These are phyloP conservation scores for Backusella sp. DNA, from an alignment of 192 early-diverging fungal genomes.

Conservation along the genomic window DNA sequence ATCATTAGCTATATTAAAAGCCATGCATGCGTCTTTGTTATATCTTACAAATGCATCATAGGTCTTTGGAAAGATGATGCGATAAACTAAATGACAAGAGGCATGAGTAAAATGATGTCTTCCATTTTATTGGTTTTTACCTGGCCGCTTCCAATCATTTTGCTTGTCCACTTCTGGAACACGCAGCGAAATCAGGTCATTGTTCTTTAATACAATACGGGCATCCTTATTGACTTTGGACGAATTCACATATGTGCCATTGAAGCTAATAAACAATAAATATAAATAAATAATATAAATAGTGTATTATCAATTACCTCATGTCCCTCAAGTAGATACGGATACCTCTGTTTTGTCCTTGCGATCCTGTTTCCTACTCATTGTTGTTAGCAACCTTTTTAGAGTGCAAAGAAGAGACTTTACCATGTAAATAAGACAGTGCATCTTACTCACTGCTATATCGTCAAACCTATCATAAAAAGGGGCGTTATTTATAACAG, in stretches of 20 bases:
- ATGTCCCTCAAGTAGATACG: constrained; percentile 17
- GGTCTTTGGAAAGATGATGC: not conserved
- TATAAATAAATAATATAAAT: not conserved
- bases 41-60: constrained; percentile 9
- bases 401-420: too few species aligned
- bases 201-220: not conserved
- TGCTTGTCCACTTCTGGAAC: not conserved
- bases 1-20: not conserved
- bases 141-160: not conserved
- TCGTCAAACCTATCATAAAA: not conserved
- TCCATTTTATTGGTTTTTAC: not conserved
- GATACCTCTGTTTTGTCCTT: not conserved
- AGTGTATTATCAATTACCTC: not conserved
- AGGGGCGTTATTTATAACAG: too few species aligned
- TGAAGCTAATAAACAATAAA: not conserved
- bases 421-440: constrained; percentile 24
- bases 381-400: not conserved
- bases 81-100: not conserved
- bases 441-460: not conserved
- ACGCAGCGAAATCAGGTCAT: not conserved
- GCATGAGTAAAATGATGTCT: not conserved
- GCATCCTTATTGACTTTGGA: not conserved
- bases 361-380: constrained; percentile 12
- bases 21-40: not conserved
- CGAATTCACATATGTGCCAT: constrained; percentile 16